phyloP scores from a whole-genome alignment of 768 basidiomycete species.

The Leccinum pellstonianum region DNA sequence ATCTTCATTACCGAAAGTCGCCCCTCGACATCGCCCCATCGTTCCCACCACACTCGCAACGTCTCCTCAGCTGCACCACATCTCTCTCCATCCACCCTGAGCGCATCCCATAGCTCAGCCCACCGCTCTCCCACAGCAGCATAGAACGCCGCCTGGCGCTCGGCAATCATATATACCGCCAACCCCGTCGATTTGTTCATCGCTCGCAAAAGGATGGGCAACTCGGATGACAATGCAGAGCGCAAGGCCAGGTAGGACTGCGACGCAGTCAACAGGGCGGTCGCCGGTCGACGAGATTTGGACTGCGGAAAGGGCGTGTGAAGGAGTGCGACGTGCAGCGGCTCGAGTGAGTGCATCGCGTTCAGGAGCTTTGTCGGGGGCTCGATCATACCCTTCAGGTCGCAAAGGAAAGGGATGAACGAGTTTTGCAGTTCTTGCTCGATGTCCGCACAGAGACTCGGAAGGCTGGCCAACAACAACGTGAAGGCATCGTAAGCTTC shows the following conservation, averaged over 20 bases:
- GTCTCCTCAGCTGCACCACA: constrained; percentile 71
- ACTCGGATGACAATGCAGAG: constrained; percentile 66
- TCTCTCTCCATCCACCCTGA: constrained; percentile 68
- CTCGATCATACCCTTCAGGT: constrained; percentile 56
- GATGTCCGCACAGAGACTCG: constrained; percentile 51
- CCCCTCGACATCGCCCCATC: constrained; percentile 67
- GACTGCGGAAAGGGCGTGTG: constrained; percentile 61
- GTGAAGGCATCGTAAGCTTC: constrained; percentile 77
- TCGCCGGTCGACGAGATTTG: constrained; percentile 55
- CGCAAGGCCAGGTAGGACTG: constrained; percentile 76
- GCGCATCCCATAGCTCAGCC: constrained; percentile 83
- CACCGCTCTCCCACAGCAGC: constrained; percentile 59
- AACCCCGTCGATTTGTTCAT: constrained; percentile 59
- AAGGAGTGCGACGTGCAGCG: constrained; percentile 67
- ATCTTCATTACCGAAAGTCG: constrained; percentile 40
- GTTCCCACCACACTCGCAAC: constrained; percentile 62
- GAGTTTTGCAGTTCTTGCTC: constrained; percentile 52
- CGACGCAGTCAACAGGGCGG: constrained; percentile 68
- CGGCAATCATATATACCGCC: constrained; percentile 50
- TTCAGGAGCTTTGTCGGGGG: constrained; percentile 65
- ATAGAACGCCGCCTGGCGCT: constrained; percentile 62
- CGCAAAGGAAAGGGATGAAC: constrained; percentile 57
- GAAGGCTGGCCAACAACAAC: constrained; percentile 52
- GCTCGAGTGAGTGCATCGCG: constrained; percentile 72
- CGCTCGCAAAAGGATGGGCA: constrained; percentile 60